phyloP scores from a whole-genome alignment of 176 grass and related monocot species.

The Carex kokanica region DNA sequence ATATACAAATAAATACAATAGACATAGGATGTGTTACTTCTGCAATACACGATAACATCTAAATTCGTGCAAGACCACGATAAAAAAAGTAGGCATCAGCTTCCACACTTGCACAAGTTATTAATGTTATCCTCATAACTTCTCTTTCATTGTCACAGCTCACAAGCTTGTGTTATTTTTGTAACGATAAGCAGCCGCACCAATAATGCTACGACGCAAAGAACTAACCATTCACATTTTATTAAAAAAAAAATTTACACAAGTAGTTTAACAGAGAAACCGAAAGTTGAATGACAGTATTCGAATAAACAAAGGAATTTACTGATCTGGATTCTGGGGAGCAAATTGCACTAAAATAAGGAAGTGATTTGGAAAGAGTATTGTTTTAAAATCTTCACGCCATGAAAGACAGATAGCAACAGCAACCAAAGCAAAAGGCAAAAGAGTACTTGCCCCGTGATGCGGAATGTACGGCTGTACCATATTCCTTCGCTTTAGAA shows the following conservation, averaged over 20 bases:
- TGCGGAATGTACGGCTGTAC: constrained; percentile 31
- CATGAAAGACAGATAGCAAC: constrained; percentile 13
- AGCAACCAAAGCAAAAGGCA: neutral
- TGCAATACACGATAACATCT: neutral
- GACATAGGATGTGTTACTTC: too few relatives aligned
- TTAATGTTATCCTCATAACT: neutral
- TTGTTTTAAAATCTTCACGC: constrained; percentile 19
- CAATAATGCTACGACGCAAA: neutral
- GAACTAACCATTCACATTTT: too few relatives aligned
- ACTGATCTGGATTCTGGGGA: neutral
- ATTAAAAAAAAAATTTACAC: too few relatives aligned
- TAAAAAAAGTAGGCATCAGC: neutral
- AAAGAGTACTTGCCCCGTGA: constrained; percentile 18
- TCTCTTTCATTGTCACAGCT: neutral
- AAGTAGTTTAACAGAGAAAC: neutral
- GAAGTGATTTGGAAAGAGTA: neutral
- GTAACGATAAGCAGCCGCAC: neutral
- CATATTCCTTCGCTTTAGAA: constrained; percentile 13
- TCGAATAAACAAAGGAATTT: neutral
- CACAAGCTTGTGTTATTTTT: neutral
- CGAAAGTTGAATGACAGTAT: neutral
- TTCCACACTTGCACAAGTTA: neutral
- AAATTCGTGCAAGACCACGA: neutral
- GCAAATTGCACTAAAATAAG: neutral
- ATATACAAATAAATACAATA: neutral